Conservation (phyloP, 148 eudicot genomes). For the Camellia japonica region DNA sequence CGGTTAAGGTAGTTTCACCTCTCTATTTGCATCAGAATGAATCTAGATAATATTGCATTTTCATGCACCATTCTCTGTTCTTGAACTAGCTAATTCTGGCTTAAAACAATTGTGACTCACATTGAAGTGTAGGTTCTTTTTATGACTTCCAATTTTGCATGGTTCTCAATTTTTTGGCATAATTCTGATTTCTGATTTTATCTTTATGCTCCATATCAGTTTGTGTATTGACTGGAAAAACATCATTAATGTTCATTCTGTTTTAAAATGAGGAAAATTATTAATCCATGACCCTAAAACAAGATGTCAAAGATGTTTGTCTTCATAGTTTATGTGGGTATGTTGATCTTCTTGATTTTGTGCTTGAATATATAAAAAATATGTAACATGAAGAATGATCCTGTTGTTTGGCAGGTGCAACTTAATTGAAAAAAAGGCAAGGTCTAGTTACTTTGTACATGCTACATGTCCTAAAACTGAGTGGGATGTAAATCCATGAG, state of each 20-base stretch:
- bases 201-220: too few relatives aligned
- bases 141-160: background rate
- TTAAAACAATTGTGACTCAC: too few relatives aligned
- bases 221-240: too few relatives aligned
- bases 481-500: background rate
- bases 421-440: background rate
- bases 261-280: too few relatives aligned
- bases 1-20: slow-evolving; percentile 64
- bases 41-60: background rate
- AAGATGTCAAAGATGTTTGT: too few relatives aligned
- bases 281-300: too few relatives aligned
- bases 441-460: background rate
- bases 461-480: too few relatives aligned
- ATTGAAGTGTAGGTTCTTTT: background rate
- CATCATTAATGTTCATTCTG: too few relatives aligned
- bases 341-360: background rate
- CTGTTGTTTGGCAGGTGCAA: background rate
- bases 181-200: too few relatives aligned
- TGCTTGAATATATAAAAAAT: background rate
- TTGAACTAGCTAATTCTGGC: background rate
- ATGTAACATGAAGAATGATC: background rate
- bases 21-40: background rate
- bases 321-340: background rate
- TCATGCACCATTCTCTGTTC: slow-evolving; percentile 5
- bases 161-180: background rate